These are phyloP conservation scores for Plasmodium gallinaceum DNA, from an alignment of 169 alveolate genomes.

Conservation along the genomic window DNA sequence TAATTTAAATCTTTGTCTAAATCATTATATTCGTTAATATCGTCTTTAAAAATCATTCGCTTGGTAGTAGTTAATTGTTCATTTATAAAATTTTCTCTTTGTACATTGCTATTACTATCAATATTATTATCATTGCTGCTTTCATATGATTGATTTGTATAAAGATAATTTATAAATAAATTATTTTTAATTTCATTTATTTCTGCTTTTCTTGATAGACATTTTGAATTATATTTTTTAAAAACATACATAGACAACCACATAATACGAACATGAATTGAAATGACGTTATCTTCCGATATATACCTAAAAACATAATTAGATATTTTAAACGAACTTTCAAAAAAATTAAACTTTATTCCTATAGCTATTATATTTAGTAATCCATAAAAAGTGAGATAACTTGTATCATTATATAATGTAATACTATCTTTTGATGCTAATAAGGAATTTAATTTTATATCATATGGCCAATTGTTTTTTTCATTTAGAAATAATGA, in stretches of 20 bases:
- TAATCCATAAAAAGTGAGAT: conserved; percentile 41
- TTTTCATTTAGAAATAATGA: background rate
- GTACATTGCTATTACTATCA: background rate
- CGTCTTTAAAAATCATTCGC: background rate
- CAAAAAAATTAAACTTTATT: conserved; percentile 16
- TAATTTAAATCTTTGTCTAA: no score
- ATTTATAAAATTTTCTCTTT: background rate
- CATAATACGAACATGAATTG: conserved; percentile 62
- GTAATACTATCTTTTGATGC: conserved; percentile 37
- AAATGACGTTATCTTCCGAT: conserved; percentile 37
- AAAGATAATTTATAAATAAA: background rate
- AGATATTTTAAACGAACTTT: conserved; percentile 11
- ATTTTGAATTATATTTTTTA: background rate
- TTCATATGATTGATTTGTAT: background rate
- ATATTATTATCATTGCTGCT: background rate
- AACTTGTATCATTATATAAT: conserved; percentile 5
- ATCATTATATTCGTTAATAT: background rate
- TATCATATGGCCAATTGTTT: background rate
- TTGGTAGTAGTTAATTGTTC: background rate
- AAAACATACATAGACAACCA: conserved; percentile 36
- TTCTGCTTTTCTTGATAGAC: background rate
- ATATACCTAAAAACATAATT: conserved; percentile 26
- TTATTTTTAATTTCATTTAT: background rate
- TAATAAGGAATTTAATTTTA: conserved; percentile 1
- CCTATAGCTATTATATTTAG: conserved; percentile 38